phyloP scores from a whole-genome alignment of 805 yeast species.

The Tetrapisispora arboricola region DNA sequence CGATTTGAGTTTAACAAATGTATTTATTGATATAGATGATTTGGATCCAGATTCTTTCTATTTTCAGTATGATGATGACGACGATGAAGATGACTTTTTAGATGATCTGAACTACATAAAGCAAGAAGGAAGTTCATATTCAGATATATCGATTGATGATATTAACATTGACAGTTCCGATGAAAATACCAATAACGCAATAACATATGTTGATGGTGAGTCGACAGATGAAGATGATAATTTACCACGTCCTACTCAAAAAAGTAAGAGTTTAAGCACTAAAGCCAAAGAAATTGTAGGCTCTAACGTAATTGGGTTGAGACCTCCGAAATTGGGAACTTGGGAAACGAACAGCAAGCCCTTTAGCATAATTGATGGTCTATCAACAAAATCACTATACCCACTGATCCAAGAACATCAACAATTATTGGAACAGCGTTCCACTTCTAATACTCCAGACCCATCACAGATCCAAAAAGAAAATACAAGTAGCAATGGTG shows the following conservation, averaged over 20 bases:
- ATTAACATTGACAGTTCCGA: constrained; percentile 3
- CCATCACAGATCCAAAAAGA: constrained; percentile 2
- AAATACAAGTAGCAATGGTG: constrained; percentile 18
- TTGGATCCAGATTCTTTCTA: constrained; percentile 30
- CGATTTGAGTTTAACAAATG: constrained; percentile 32
- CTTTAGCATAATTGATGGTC: constrained; percentile 89
- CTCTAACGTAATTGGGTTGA: constrained; percentile 68
- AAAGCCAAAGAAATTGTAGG: constrained; percentile 90
- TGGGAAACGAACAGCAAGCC: constrained; percentile 83
- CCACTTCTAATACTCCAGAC: constrained; percentile 18
- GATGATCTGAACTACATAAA: constrained; percentile 36
- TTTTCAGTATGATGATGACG: constrained; percentile 32
- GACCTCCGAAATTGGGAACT: constrained; percentile 89
- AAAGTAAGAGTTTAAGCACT: constrained; percentile 51
- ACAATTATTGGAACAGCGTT: constrained; percentile 17
- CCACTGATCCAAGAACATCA: constrained; percentile 35
- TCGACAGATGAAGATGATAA: constrained; percentile 90
- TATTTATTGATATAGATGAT: constrained; percentile 31
- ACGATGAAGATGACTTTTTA: constrained; percentile 40
- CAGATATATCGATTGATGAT: constrained; percentile 8
- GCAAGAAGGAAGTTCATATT: constrained; percentile 28
- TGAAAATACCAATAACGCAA: constrained; percentile 19
- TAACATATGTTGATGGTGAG: constrained; percentile 56
- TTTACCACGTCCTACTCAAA: constrained; percentile 56
- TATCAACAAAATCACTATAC: constrained; percentile 72